These are phyloP conservation scores for Senecio squalidus DNA, from an alignment of 140 eudicot genomes.

Conservation along the genomic window DNA sequence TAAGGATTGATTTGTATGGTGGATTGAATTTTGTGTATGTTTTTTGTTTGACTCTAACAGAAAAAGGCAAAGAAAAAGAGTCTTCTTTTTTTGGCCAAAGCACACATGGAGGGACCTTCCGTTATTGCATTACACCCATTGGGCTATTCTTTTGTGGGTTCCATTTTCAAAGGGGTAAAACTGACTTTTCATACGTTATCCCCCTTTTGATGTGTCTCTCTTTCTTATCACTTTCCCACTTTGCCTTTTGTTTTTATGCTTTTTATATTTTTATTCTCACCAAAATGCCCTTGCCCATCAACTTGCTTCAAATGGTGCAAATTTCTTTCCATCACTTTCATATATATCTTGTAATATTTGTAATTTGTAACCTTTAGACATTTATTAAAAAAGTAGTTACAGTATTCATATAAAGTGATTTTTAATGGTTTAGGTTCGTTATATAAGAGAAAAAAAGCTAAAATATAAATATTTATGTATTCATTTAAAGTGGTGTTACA, in stretches of 20 bases:
- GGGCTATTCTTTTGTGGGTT: constrained; percentile 20
- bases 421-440: too few species aligned
- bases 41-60: constrained; percentile 19
- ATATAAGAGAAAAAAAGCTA: too few species aligned
- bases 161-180: constrained; percentile 23
- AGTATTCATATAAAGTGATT: too few species aligned
- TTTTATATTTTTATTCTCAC: constrained; percentile 15
- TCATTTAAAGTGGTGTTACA: too few species aligned
- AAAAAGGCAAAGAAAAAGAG: constrained; percentile 15
- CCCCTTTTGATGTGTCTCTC: constrained; percentile 16
- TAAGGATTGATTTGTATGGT: constrained; percentile 18
- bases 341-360: background rate
- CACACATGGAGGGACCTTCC: constrained; percentile 34
- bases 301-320: background rate
- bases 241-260: constrained; percentile 19
- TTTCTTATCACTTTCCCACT: constrained; percentile 21
- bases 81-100: constrained; percentile 16
- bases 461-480: too few species aligned
- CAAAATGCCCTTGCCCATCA: constrained; percentile 12
- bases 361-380: too few species aligned
- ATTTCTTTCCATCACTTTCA: constrained; percentile 10
- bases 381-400: too few species aligned
- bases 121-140: constrained; percentile 13
- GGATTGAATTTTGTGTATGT: constrained; percentile 7
- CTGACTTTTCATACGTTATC: constrained; percentile 19